Conservation (phyloP, 2,329 filamentous ascomycete genomes). For the Chalara sp. region DNA sequence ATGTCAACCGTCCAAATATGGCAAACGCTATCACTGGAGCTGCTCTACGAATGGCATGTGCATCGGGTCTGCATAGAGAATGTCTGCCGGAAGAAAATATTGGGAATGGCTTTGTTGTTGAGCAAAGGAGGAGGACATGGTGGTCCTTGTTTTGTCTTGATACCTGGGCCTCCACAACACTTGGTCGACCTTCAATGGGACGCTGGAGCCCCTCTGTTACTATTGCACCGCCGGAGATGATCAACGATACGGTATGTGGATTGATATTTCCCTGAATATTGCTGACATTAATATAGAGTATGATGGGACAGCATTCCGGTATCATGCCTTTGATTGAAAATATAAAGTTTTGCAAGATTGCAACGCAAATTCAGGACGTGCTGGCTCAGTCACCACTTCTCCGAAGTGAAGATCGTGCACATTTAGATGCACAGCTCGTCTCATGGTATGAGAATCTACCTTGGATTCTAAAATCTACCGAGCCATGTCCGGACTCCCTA, state of each 20-base stretch:
- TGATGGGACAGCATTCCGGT: constrained; percentile 54
- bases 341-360: constrained; percentile 73
- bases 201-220: constrained; percentile 63
- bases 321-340: constrained; percentile 69
- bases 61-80: constrained; percentile 65
- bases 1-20: constrained; percentile 71
- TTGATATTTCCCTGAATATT: not conserved
- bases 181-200: constrained; percentile 64
- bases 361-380: constrained; percentile 69
- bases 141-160: constrained; percentile 70
- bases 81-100: constrained; percentile 28
- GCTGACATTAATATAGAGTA: constrained; percentile 20
- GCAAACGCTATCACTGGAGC: constrained; percentile 68
- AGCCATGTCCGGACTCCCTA: constrained; percentile 64
- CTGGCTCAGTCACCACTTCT: constrained; percentile 64
- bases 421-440: constrained; percentile 60
- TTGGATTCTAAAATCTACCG: constrained; percentile 54
- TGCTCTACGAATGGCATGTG: constrained; percentile 67
- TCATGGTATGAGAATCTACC: constrained; percentile 69
- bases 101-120: constrained; percentile 36
- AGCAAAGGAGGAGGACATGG: constrained; percentile 63
- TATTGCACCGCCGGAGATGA: constrained; percentile 49
- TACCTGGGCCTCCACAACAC: constrained; percentile 65
- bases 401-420: constrained; percentile 57
- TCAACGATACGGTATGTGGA: constrained; percentile 20